Evolutionary conservation across 1,284 basidiomycete species (phyloP).

Genomic region (Rhodotorula sp.): DNA sequence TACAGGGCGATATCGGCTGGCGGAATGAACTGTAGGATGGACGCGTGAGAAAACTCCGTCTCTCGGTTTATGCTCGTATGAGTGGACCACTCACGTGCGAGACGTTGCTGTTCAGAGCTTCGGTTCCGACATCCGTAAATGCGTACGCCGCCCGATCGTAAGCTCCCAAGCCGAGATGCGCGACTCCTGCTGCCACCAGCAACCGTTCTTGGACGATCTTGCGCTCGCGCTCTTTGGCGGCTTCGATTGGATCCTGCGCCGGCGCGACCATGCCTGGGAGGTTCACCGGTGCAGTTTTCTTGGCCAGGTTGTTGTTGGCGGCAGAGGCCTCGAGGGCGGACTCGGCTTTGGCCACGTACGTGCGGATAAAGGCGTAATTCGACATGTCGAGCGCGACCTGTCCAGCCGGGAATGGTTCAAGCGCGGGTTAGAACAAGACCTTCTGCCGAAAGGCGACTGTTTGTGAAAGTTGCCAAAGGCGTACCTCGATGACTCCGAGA

Average conservation of each 20-base stretch:
- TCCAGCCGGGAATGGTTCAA: neutral
- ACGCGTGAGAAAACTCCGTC: neutral
- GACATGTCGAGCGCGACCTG: slow-evolving; percentile 77
- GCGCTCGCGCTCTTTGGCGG: slow-evolving; percentile 39
- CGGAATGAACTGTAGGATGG: slow-evolving; percentile 60
- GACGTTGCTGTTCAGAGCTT: slow-evolving; percentile 18
- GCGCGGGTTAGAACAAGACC: too few species aligned
- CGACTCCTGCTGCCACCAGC: slow-evolving; percentile 70
- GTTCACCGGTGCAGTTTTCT: slow-evolving; percentile 39
- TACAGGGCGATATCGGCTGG: slow-evolving; percentile 79
- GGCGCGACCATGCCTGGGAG: slow-evolving; percentile 44
- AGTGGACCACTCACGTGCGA: slow-evolving; percentile 18
- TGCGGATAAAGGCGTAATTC: slow-evolving; percentile 75
- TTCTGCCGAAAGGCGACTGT: neutral
- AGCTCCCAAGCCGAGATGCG: slow-evolving; percentile 64
- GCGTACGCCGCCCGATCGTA: slow-evolving; percentile 72
- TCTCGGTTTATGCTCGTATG: neutral
- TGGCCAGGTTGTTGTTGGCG: slow-evolving; percentile 12
- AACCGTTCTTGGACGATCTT: slow-evolving; percentile 66
- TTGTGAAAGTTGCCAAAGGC: slow-evolving; percentile 11
- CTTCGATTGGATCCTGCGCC: slow-evolving; percentile 34
- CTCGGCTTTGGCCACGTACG: slow-evolving; percentile 87
- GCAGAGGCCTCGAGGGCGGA: slow-evolving; percentile 64
- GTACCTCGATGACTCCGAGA: slow-evolving; percentile 70
- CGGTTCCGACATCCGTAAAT: slow-evolving; percentile 51